phyloP scores from a whole-genome alignment of 176 grass and related monocot genomes.

The Hyparrhenia diplandra region DNA sequence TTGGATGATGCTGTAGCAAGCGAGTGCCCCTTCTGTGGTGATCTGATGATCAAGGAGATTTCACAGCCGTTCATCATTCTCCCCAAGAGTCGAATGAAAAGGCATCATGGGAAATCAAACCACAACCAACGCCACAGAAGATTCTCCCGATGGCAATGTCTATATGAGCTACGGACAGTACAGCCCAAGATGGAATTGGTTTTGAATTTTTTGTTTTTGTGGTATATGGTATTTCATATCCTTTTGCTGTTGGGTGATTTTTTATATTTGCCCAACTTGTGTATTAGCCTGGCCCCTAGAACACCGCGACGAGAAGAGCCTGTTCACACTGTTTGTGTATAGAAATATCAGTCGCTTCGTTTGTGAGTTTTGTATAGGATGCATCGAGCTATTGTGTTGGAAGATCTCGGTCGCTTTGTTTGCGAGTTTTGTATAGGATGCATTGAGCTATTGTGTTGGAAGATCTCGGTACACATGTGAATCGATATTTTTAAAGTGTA shows the following conservation, averaged over 20 bases:
- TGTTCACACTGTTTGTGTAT: background rate
- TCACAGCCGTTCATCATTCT: constrained; percentile 74
- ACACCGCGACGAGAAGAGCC: background rate
- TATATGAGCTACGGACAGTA: constrained; percentile 23
- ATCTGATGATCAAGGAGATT: constrained; percentile 94
- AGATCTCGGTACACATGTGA: background rate
- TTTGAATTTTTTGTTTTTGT: background rate
- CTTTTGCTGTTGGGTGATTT: constrained; percentile 8
- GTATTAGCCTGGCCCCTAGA: background rate
- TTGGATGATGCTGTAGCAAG: constrained; percentile 91
- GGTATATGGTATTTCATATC: background rate
- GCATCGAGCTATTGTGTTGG: background rate
- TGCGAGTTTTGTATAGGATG: no score
- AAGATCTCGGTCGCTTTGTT: no score
- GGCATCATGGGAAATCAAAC: constrained; percentile 90
- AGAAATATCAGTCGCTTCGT: background rate
- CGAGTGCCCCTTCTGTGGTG: constrained; percentile 90
- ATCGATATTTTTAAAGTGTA: background rate
- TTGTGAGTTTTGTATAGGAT: background rate
- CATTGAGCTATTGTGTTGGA: no score
- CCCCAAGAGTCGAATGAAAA: constrained; percentile 56
- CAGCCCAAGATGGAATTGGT: background rate
- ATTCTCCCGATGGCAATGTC: constrained; percentile 90
- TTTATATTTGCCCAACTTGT: constrained; percentile 23
- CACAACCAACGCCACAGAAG: constrained; percentile 46